phyloP scores from a whole-genome alignment of 176 grass and related monocot species.

The Puccinellia tenuiflora region DNA sequence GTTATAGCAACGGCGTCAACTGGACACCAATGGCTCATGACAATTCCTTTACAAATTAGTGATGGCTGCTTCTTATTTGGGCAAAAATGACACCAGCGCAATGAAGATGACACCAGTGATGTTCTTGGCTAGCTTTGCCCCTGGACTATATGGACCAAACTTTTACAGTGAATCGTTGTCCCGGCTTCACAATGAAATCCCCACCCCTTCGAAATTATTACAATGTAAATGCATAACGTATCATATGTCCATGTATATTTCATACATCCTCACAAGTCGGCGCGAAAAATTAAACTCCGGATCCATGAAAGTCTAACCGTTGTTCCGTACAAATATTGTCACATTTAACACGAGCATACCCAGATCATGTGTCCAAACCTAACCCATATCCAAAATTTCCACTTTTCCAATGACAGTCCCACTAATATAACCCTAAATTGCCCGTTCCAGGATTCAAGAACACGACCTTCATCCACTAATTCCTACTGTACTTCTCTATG shows the following conservation, averaged over 20 bases:
- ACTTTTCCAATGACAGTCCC: background rate
- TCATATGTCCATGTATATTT: background rate
- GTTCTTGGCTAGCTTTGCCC: no score
- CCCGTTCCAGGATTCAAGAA: background rate
- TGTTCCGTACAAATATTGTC: background rate
- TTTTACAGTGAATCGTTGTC: background rate
- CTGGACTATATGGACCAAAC: background rate
- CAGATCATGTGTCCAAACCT: background rate
- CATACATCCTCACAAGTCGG: background rate
- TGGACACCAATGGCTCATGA: no score
- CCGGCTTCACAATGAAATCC: background rate
- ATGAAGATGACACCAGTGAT: no score
- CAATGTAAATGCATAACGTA: background rate
- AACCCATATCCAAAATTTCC: slow-evolving; percentile 5
- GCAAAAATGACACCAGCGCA: no score
- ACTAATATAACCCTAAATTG: slow-evolving; percentile 7
- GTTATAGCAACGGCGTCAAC: no score
- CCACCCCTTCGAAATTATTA: background rate
- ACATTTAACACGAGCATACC: background rate
- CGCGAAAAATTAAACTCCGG: background rate
- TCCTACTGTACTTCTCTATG: background rate
- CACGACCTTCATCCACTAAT: background rate
- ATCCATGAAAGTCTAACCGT: background rate
- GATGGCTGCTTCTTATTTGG: no score
- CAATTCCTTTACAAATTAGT: no score